Evolutionary conservation across 2,329 filamentous ascomycete species (phyloP), one percentile per base, ranked within the genome.

Genomic region (Hymenoscyphus fraxineus): DNA sequence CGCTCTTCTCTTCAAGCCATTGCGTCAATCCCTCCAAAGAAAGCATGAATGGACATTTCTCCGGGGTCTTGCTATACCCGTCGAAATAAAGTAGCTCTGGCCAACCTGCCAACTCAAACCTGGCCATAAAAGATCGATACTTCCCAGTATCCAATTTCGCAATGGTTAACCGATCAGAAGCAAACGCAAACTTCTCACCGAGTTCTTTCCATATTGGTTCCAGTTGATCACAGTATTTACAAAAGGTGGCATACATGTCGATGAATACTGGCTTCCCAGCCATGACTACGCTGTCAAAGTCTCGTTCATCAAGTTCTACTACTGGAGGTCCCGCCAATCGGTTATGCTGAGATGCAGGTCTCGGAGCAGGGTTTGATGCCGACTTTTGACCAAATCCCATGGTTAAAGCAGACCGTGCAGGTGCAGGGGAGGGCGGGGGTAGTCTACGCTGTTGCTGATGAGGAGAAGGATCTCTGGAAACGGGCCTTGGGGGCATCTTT

Each of bases 241-340:
- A 99, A 92, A 93, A 97, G 7, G 93, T 93, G n/a, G 93, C 93
- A 76, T 96, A 98, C 85, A 98, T 98, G 78, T 98, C 93, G 73
- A 98, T 92, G 22, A 99, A 87, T 0, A 94, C 93, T 47, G 93
- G 93, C 81, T 95, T 97, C 77, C 93, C 92, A 58, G 91, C 94
- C 67, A 96, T 85, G 69, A 97, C 91, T 57, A 96, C 83, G 54
- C 88, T 80, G 81, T 98, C 93, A 78, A 98, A 98, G 82, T 97
- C 98, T 73, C 82, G 81, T 59, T 92, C 91, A 64, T 89, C 87
- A 65, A 98, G 88, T 78, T 98, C 94, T 72, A 95, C 83, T 68
- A 98, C 93, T 7, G 64, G 59, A 51, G 68, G 65, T 64, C 64
- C 65, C 6, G 63, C 39, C 6, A 67, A 39, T 41, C 41, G 64